Evolutionary conservation across 768 basidiomycete species (phyloP), one percentile per base, ranked within the genome.

Genomic region (Gymnopilus junonius): DNA sequence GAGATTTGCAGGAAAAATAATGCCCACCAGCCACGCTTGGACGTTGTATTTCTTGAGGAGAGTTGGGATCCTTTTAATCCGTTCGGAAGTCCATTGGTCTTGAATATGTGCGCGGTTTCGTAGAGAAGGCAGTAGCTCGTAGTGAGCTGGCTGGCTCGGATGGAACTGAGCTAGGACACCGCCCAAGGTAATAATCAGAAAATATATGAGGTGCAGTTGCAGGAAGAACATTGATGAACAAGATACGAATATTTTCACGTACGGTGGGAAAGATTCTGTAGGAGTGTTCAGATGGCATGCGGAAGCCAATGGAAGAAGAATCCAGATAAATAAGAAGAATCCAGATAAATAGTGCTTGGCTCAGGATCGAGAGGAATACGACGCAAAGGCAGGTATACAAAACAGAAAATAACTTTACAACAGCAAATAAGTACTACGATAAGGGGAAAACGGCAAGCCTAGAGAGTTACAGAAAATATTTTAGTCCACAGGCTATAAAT

Each of bases 31-130:
- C 80, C 81, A 82, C 8, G 79, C 79, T 58, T 79, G 77, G 10
- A 78, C 79, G 23, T 71, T 69, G 65, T 85, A 77, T 60, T 80
- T 83, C 58, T 74, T 67, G 39, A 85, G 71, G 2, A 85, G 68
- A 8, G 62, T 62, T 7, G 83, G 83, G 12, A 85, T 79, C 31
- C 67, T 69, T n/a, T 75, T 67, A 8, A 83, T 68, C 23, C 82
- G 74, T 64, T 81, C 76, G 21, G 72, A 70, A 12, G 74, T 74
- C 81, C 82, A 83, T 55, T 64, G 63, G 63, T 82, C 74, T 56
- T 78, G 77, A 20, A 82, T 79, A 12, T 50, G 54, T 10, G 80
- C 80, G 31, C 77, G 77, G 32, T 80, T 76, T 48, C 80, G 75
- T 37, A 83, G 71, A 21, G 76, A 73, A 8, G 81, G 81, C 11